phyloP scores from a whole-genome alignment of 2,329 filamentous ascomycete genomes.

The Ciborinia camelliae region DNA sequence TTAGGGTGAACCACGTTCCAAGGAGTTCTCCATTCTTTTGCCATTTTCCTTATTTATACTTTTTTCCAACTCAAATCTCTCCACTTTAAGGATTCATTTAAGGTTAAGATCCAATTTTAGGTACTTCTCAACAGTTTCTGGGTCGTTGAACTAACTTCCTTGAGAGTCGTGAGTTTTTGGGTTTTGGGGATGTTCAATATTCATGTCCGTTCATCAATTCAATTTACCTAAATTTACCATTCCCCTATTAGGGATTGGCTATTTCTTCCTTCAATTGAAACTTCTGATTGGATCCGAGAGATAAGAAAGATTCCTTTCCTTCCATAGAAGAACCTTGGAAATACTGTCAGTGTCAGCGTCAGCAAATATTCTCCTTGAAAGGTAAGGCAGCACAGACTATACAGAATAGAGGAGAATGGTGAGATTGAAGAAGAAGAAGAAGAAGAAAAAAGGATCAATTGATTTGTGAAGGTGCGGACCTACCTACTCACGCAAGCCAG shows the following conservation, averaged over 20 bases:
- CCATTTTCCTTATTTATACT: too few relatives aligned
- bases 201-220: not conserved
- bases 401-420: too few relatives aligned
- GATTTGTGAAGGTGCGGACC: not conserved
- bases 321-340: too few relatives aligned
- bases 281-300: not conserved
- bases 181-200: not conserved
- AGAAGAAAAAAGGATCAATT: not conserved
- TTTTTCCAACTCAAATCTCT: not conserved
- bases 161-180: not conserved
- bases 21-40: not conserved
- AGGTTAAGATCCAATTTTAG: not conserved
- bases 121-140: conserved; percentile 14
- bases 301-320: not conserved
- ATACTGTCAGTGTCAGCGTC: too few relatives aligned
- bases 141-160: not conserved
- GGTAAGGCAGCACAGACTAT: too few relatives aligned
- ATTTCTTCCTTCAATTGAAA: not conserved
- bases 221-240: too few relatives aligned
- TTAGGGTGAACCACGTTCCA: not conserved
- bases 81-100: not conserved
- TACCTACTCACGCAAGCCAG: too few relatives aligned
- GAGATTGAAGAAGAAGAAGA: too few relatives aligned
- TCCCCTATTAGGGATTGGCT: too few relatives aligned
- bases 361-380: too few relatives aligned